Percentiles rank a stretch among this genome's conserved stretches.
phyloP scores from a whole-genome alignment of 2,329 filamentous ascomycete species.

The Esteya vermicola region DNA sequence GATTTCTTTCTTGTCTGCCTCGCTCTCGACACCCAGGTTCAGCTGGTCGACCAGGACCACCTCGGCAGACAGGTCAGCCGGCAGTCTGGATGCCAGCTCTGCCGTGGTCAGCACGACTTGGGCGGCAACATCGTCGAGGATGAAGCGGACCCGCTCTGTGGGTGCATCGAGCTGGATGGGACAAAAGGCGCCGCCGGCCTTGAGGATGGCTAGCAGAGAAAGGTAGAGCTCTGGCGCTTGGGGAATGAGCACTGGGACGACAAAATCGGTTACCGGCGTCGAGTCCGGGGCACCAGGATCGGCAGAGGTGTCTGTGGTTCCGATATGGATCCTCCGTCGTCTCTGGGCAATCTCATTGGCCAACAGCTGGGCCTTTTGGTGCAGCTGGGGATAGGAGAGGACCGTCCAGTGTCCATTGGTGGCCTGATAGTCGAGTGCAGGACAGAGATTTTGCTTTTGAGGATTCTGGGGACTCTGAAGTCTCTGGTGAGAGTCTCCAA shows the following conservation, averaged over 20 bases:
- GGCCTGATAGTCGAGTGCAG: slow-evolving; percentile 51
- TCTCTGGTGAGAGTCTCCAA: slow-evolving; percentile 9
- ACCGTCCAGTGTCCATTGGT: slow-evolving; percentile 26
- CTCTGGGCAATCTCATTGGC: slow-evolving; percentile 31
- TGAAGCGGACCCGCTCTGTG: slow-evolving; percentile 62
- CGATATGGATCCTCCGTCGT: neutral
- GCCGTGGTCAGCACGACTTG: slow-evolving; percentile 50
- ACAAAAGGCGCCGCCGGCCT: slow-evolving; percentile 74
- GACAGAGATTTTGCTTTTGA: slow-evolving; percentile 9
- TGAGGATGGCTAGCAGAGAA: slow-evolving; percentile 61
- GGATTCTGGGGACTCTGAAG: neutral
- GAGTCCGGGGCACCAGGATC: neutral
- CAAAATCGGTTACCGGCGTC: slow-evolving; percentile 15
- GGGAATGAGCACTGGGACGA: slow-evolving; percentile 65
- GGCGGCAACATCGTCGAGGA: slow-evolving; percentile 63
- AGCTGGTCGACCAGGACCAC: slow-evolving; percentile 22
- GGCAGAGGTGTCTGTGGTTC: neutral
- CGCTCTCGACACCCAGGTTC: too few relatives aligned
- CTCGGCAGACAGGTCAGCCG: slow-evolving; percentile 16
- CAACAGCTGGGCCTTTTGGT: slow-evolving; percentile 40
- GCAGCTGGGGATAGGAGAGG: slow-evolving; percentile 50
- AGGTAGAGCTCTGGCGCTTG: slow-evolving; percentile 70
- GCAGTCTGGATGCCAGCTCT: slow-evolving; percentile 27
- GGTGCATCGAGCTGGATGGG: slow-evolving; percentile 70
- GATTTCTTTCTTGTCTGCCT: too few relatives aligned